Evolutionary conservation across 495 filamentous ascomycete species (phyloP).

Genomic region (Venustampulla echinocandica): DNA sequence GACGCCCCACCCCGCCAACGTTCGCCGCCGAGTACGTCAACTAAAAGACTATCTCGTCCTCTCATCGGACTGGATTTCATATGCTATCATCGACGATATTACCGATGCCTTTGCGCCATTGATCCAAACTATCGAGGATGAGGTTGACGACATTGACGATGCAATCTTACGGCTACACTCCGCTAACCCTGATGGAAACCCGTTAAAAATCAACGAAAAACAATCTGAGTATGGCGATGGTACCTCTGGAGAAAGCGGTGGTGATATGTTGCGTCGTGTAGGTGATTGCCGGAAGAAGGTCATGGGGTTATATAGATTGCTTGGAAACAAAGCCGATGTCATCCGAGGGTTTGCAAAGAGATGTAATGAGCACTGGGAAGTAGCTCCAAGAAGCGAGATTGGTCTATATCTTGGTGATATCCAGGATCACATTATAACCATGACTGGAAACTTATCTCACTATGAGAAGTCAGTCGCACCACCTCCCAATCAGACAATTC

Average conservation of each 20-base stretch:
- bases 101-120: constrained; percentile 90
- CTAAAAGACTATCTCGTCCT: constrained; percentile 89
- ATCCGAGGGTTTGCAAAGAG: constrained; percentile 99
- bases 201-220: constrained; percentile 35
- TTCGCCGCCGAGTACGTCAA: constrained; percentile 85
- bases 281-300: constrained; percentile 95
- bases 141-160: constrained; percentile 85
- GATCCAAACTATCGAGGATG: constrained; percentile 80
- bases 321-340: constrained; percentile 96
- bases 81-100: constrained; percentile 96
- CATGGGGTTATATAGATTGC: constrained; percentile 83
- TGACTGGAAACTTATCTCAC: constrained; percentile 89
- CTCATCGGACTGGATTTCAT: constrained; percentile 95
- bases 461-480: constrained; percentile 73
- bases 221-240: constrained; percentile 33
- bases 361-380: constrained; percentile 96
- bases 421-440: constrained; percentile 97
- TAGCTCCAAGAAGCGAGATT: constrained; percentile 90
- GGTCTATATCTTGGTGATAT: constrained; percentile 94
- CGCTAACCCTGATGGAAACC: constrained; percentile 29
- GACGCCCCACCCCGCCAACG: constrained; percentile 90
- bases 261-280: constrained; percentile 81
- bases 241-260: constrained; percentile 46
- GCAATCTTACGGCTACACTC: constrained; percentile 71
- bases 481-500: not conserved